Conservation (phyloP, 2,329 filamentous ascomycete genomes). For the Botrytis byssoidea region DNA sequence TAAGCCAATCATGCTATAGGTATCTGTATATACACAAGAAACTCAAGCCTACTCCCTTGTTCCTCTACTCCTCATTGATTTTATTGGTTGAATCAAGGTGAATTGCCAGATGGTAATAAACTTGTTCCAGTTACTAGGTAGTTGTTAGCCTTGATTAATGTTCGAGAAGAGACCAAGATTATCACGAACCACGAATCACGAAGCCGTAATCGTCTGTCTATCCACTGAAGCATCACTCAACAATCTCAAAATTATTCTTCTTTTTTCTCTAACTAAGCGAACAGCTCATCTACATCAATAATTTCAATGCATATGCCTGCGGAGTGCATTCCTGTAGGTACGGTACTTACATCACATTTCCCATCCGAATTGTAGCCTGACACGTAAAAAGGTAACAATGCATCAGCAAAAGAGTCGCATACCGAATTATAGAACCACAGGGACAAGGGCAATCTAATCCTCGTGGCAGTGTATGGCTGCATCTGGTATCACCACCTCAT, state of each 20-base stretch:
- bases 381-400: slow-evolving; percentile 19
- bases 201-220: neutral
- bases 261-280: neutral
- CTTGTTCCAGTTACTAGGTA: neutral
- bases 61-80: neutral
- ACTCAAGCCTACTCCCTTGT: neutral
- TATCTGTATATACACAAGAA: neutral
- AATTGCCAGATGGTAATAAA: neutral
- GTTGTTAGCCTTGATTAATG: neutral
- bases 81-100: neutral
- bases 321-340: slow-evolving; percentile 16
- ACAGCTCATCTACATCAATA: slow-evolving; percentile 14
- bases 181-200: neutral
- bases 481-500: neutral
- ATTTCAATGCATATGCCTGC: slow-evolving; percentile 9
- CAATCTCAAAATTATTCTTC: neutral
- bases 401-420: neutral
- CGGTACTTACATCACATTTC: neutral
- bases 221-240: neutral
- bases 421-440: neutral
- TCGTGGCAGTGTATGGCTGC: slow-evolving; percentile 13
- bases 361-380: slow-evolving; percentile 23
- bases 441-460: neutral
- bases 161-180: neutral
- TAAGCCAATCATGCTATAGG: slow-evolving; percentile 2